Conservation (phyloP, 2,329 filamentous ascomycete species). For the Alternaria incomplexa region DNA sequence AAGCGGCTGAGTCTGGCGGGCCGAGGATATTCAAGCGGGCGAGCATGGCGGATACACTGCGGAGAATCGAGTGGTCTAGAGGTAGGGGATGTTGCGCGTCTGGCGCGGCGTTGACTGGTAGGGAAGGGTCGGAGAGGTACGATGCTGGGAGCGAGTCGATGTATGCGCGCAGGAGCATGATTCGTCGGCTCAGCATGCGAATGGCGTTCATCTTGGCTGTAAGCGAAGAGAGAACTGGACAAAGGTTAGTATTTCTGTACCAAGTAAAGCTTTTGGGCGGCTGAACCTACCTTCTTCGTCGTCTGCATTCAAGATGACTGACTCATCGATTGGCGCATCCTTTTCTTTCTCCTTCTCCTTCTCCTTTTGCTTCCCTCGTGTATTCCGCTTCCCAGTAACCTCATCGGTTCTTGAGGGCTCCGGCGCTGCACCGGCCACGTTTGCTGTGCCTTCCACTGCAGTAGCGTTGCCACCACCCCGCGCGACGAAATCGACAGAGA, state of each 20-base stretch:
- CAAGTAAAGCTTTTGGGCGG: background rate
- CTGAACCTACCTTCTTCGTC: conserved; percentile 66
- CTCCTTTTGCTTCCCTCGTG: conserved; percentile 59
- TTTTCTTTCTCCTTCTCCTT: conserved; percentile 51
- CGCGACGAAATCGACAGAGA: conserved; percentile 91
- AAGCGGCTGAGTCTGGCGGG: conserved; percentile 69
- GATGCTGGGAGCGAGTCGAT: conserved; percentile 74
- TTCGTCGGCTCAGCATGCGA: conserved; percentile 79
- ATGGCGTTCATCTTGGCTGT: conserved; percentile 91
- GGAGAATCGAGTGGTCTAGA: conserved; percentile 74
- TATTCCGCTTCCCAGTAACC: conserved; percentile 56
- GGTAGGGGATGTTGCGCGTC: conserved; percentile 39
- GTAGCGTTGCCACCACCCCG: conserved; percentile 82
- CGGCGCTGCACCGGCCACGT: conserved; percentile 15
- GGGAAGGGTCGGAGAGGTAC: conserved; percentile 60
- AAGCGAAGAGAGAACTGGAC: conserved; percentile 66
- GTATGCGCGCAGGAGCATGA: conserved; percentile 68
- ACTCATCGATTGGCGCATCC: conserved; percentile 44
- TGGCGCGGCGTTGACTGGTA: conserved; percentile 40
- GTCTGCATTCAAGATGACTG: conserved; percentile 59
- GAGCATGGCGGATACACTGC: conserved; percentile 85
- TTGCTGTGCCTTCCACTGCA: conserved; percentile 52
- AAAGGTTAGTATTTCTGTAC: conserved; percentile 11
- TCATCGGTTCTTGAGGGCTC: conserved; percentile 45
- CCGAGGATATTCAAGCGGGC: conserved; percentile 82